phyloP scores from a whole-genome alignment of 1,139 yeast species.

The Hansenula lynferdii region DNA sequence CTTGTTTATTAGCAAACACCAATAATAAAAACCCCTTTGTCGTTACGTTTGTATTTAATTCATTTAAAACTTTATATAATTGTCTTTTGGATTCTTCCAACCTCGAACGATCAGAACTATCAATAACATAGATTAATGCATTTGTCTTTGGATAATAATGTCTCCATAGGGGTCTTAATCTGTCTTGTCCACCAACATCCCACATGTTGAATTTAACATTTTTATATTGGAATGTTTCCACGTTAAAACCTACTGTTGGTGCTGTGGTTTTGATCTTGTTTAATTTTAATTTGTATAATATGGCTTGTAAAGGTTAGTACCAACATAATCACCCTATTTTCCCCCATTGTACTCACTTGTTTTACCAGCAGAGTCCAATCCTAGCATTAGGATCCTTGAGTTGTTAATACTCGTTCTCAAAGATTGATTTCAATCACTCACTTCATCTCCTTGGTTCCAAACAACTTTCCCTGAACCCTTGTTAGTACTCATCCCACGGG shows the following conservation, averaged over 20 bases:
- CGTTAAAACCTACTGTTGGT: conserved; percentile 94
- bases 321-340: no score
- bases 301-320: no score
- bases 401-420: no score
- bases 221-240: conserved; percentile 85
- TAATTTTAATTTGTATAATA: conserved; percentile 65
- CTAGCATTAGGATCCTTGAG: conserved; percentile 76
- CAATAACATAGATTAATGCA: conserved; percentile 91
- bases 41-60: conserved; percentile 55
- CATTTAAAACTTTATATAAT: conserved; percentile 61
- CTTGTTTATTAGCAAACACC: conserved; percentile 91
- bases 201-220: conserved; percentile 89
- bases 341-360: conserved; percentile 52
- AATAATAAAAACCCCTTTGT: conserved; percentile 73
- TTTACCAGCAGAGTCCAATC: conserved; percentile 90
- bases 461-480: conserved; percentile 34
- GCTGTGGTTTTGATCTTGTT: conserved; percentile 79
- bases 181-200: conserved; percentile 97
- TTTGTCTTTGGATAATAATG: conserved; percentile 93
- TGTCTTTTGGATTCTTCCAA: conserved; percentile 78
- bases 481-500: not conserved
- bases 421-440: conserved; percentile 3
- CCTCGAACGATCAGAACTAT: conserved; percentile 68
- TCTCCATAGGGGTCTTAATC: conserved; percentile 90
- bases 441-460: conserved; percentile 43